Percentiles rank a stretch among this genome's conserved stretches.
These are phyloP conservation scores for Penicillium sp. DNA, from an alignment of 2,329 filamentous ascomycete species.

Conservation along the genomic window DNA sequence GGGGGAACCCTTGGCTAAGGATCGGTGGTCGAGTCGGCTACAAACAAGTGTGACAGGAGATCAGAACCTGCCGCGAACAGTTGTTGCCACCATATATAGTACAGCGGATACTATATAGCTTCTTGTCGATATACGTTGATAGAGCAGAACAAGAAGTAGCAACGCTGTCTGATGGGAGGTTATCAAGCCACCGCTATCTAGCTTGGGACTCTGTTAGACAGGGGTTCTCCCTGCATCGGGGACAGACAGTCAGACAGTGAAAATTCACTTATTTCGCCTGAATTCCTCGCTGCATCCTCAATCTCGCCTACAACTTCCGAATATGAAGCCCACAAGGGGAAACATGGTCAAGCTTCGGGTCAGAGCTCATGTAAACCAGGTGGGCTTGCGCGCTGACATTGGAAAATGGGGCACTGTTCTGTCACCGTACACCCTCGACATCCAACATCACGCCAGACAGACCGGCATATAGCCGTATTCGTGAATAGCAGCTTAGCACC, in stretches of 20 bases:
- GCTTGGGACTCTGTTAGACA: slow-evolving; percentile 71
- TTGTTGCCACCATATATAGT: slow-evolving; percentile 45
- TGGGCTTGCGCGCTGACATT: slow-evolving; percentile 3
- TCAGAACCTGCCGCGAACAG: slow-evolving; percentile 30
- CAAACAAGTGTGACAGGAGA: slow-evolving; percentile 25
- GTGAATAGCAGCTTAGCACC: slow-evolving; percentile 24
- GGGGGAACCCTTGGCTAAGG: not conserved
- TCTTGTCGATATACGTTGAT: slow-evolving; percentile 69
- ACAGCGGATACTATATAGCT: slow-evolving; percentile 59
- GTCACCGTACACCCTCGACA: not conserved
- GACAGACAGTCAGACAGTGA: slow-evolving; percentile 34
- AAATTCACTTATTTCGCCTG: slow-evolving; percentile 41
- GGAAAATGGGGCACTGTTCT: slow-evolving; percentile 3
- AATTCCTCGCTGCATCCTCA: slow-evolving; percentile 29
- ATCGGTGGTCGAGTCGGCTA: slow-evolving; percentile 18
- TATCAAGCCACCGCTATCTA: slow-evolving; percentile 59
- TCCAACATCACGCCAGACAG: slow-evolving; percentile 1
- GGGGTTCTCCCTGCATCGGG: slow-evolving; percentile 34
- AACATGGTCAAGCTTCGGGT: not conserved
- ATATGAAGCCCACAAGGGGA: not conserved
- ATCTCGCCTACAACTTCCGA: slow-evolving; percentile 22
- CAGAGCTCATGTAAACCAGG: slow-evolving; percentile 23
- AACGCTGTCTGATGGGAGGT: slow-evolving; percentile 35
- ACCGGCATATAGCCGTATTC: slow-evolving; percentile 16
- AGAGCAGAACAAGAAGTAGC: slow-evolving; percentile 59